Percentiles rank a stretch among this genome's conserved stretches.
phyloP scores from a whole-genome alignment of 306 rosid genomes.

The Herpetospermum pedunculosum region DNA sequence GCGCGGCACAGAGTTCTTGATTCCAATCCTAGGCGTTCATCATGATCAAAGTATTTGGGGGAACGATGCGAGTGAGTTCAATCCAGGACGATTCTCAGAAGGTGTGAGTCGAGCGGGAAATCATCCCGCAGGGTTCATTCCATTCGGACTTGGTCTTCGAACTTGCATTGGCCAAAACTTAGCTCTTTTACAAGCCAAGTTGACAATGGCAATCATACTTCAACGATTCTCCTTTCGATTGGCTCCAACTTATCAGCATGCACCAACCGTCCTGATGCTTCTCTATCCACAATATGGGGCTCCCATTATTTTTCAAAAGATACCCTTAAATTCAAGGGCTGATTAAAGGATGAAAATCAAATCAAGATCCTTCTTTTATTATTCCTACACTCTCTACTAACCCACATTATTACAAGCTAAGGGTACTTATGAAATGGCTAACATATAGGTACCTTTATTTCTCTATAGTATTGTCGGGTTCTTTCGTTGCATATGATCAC shows the following conservation, averaged over 20 bases:
- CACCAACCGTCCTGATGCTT: slow-evolving; percentile 90
- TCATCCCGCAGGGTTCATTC: slow-evolving; percentile 64
- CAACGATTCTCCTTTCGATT: slow-evolving; percentile 76
- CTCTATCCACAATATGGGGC: slow-evolving; percentile 95
- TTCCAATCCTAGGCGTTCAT: slow-evolving; percentile 90
- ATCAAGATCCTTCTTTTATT: background rate
- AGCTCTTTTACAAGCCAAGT: slow-evolving; percentile 63
- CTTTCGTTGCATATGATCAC: no score
- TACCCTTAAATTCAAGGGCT: background rate
- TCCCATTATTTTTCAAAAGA: slow-evolving; percentile 45
- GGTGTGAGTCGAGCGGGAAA: slow-evolving; percentile 68
- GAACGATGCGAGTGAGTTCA: slow-evolving; percentile 63
- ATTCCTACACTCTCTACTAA: background rate
- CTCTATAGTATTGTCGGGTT: background rate
- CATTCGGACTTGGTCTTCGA: slow-evolving; percentile 76
- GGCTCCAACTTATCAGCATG: slow-evolving; percentile 84
- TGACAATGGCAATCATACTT: slow-evolving; percentile 61
- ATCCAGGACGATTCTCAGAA: slow-evolving; percentile 67
- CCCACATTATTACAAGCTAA: background rate
- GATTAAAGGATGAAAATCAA: background rate
- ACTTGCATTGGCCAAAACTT: slow-evolving; percentile 89
- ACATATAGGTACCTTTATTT: background rate
- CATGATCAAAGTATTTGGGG: slow-evolving; percentile 81
- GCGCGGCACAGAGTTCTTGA: slow-evolving; percentile 64
- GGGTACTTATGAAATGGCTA: no score